Evolutionary conservation across 345 rosid species (phyloP), one percentile per base, ranked within the genome.

Genomic region (Bretschneidera sinensis): DNA sequence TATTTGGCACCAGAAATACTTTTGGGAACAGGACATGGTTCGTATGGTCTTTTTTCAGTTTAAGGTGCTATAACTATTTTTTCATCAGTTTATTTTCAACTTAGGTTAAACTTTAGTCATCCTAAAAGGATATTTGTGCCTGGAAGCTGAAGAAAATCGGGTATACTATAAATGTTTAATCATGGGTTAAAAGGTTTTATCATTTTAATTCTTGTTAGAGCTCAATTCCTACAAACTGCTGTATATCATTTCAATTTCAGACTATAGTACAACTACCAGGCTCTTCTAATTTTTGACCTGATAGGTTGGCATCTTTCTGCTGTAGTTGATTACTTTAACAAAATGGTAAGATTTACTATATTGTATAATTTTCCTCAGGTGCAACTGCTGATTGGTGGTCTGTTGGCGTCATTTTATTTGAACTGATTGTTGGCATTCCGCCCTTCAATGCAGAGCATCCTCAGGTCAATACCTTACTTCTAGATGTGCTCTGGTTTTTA

Each of bases 301-400:
- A 4, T 4, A 39, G 10, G 45, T 39, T n/a, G n/a, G n/a, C 16
- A 39, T 54, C 61, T 63, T 48, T 24, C 17, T 64, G 20, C 43
- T 48, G n/a, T 55, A 58, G 16, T 54, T 56, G 45, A 57, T 59
- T 55, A 66, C 60, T n/a, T 39, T 71, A 31, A 57, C 8, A 62
- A 18, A 43, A 25, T 31, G 5, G 50, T 58, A 19, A 19, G 4
- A 8, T 43, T 52, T 24, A 55, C n/a, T 43, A 7, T 39, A 31
- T 57, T 62, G 18, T 60, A 28, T 25, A 59, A 63, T 70, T 59
- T 68, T 72, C 31, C 35, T 70, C 91, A 95, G 99, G 90, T 70
- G 83, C 88, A 74, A 85, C 94, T 61, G 99, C 99, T 6, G 99
- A 95, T 85, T 95, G 99, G 99, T 95, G 99, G 99, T 95, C 99